A percentile compares a stretch with the other conserved stretches of the same genome.
These are phyloP conservation scores for Clonostachys byssicola DNA, from an alignment of 2,329 filamentous ascomycete species.

Conservation along the genomic window DNA sequence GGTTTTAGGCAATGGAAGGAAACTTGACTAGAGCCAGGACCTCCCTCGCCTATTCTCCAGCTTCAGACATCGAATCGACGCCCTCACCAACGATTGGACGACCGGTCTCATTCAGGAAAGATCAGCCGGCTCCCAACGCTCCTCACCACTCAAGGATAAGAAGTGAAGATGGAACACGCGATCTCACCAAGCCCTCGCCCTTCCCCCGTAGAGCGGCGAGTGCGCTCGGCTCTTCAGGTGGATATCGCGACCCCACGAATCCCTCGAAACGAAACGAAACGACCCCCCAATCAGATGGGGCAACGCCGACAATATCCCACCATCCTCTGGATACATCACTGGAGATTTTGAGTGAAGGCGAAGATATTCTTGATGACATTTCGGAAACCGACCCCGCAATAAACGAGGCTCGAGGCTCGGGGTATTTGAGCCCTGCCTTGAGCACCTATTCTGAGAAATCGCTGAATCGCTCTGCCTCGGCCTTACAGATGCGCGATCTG, in stretches of 20 bases:
- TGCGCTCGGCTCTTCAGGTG: constrained; percentile 55
- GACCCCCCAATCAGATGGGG: background rate
- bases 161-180: constrained; percentile 19
- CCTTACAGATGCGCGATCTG: constrained; percentile 67
- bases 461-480: constrained; percentile 64
- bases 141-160: constrained; percentile 19
- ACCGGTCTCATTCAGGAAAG: constrained; percentile 14
- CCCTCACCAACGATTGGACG: constrained; percentile 42
- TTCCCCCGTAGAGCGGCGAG: constrained; percentile 55
- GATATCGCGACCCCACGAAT: constrained; percentile 45
- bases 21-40: constrained; percentile 78
- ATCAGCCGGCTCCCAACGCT: constrained; percentile 7
- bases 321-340: constrained; percentile 37
- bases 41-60: constrained; percentile 42
- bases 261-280: constrained; percentile 15
- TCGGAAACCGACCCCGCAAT: constrained; percentile 18
- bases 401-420: constrained; percentile 24
- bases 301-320: constrained; percentile 25
- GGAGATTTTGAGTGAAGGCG: constrained; percentile 51
- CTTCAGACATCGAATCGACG: constrained; percentile 37
- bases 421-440: constrained; percentile 39
- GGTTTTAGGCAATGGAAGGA: constrained; percentile 79
- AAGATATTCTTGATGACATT: constrained; percentile 15
- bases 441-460: constrained; percentile 36
- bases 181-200: constrained; percentile 14